These are phyloP conservation scores for Niebla homalea DNA, from an alignment of 495 filamentous ascomycete genomes.

Conservation along the genomic window DNA sequence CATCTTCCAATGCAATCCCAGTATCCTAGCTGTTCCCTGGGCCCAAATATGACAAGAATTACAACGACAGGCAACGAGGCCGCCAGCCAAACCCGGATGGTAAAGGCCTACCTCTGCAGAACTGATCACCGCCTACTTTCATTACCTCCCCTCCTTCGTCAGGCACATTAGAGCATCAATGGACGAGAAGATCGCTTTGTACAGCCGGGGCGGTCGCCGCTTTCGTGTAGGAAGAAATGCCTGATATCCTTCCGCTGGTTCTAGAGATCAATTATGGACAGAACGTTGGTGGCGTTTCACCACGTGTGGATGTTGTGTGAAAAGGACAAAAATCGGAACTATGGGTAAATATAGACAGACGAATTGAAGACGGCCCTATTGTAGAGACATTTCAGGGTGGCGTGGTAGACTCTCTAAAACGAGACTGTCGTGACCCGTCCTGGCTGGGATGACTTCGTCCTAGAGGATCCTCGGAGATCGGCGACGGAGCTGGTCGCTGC, in stretches of 20 bases:
- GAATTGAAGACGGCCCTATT: slow-evolving; percentile 3
- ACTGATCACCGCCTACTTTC: not conserved
- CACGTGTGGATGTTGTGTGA: not conserved
- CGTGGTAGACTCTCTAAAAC: slow-evolving; percentile 35
- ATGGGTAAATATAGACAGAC: slow-evolving; percentile 8
- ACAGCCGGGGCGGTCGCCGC: not conserved
- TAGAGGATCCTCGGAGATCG: slow-evolving; percentile 25
- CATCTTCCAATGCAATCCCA: not conserved
- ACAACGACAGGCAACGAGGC: not conserved
- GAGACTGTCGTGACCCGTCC: slow-evolving; percentile 42
- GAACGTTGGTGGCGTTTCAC: slow-evolving; percentile 1
- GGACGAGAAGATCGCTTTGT: slow-evolving; percentile 1
- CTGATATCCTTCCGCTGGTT: slow-evolving; percentile 1
- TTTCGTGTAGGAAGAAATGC: not conserved
- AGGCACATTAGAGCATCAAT: slow-evolving; percentile 1
- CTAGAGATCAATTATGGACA: slow-evolving; percentile 4
- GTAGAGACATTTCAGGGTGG: slow-evolving; percentile 4
- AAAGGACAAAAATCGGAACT: not conserved
- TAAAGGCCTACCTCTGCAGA: not conserved
- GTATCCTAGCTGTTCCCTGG: slow-evolving; percentile 1
- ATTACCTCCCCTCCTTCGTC: not conserved
- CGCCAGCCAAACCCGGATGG: not conserved
- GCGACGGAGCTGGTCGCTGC: slow-evolving; percentile 14
- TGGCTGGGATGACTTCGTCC: slow-evolving; percentile 41
- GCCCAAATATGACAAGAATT: not conserved